These are phyloP conservation scores for Cynara cardunculus DNA, from an alignment of 129 eudicot genomes.

Conservation along the genomic window DNA sequence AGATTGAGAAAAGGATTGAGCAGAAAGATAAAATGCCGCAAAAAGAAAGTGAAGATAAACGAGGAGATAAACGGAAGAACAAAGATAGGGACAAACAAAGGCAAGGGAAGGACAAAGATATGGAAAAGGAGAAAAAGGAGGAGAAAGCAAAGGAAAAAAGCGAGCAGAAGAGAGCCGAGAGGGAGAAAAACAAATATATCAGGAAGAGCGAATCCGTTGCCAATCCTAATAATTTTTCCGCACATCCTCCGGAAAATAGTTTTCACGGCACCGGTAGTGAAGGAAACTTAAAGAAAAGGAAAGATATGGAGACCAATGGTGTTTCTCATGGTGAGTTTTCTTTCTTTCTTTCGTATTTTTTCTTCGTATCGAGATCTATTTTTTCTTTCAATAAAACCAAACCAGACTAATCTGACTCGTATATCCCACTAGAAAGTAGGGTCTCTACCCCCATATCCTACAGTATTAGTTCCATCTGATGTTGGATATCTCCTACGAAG, in stretches of 20 bases:
- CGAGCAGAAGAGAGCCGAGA: conserved; percentile 34
- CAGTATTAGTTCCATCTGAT: neutral
- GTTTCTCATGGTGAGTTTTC: conserved; percentile 59
- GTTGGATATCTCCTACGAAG: neutral
- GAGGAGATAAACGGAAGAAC: conserved; percentile 43
- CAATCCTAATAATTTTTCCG: conserved; percentile 10
- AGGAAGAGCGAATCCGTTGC: conserved; percentile 28
- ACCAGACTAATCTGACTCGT: neutral
- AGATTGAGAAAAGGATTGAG: conserved; percentile 30
- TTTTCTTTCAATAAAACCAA: neutral
- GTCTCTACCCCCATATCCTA: neutral
- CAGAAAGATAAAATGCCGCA: conserved; percentile 42
- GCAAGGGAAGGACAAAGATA: conserved; percentile 40
- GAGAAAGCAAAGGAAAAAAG: conserved; percentile 39
- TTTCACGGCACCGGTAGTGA: conserved; percentile 30
- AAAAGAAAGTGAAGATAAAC: conserved; percentile 39
- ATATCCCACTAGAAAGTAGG: neutral
- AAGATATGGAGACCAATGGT: conserved; percentile 57
- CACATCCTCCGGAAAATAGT: conserved; percentile 19
- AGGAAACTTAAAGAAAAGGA: conserved; percentile 50
- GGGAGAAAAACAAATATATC: conserved; percentile 27
- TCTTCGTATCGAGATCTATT: neutral
- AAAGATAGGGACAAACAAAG: conserved; percentile 42
- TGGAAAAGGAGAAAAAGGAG: conserved; percentile 38
- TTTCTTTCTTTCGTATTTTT: conserved; percentile 1